These are phyloP conservation scores for Pseudogymnoascus sp. DNA, from an alignment of 2,329 filamentous ascomycete species.

Conservation along the genomic window DNA sequence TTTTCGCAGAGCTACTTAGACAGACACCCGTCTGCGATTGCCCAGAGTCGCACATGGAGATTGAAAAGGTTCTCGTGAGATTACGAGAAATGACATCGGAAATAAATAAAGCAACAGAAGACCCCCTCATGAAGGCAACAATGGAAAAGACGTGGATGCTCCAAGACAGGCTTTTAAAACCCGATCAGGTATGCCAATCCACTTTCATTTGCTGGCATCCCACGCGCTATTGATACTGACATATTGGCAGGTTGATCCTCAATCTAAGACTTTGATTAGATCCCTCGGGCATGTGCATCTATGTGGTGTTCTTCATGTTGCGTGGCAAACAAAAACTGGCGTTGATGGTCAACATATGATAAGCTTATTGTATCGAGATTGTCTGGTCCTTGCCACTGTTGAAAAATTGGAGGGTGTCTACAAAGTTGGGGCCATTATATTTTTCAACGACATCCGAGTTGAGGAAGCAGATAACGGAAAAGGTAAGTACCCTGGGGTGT, in stretches of 20 bases:
- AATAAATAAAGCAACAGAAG: slow-evolving; percentile 79
- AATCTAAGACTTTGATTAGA: slow-evolving; percentile 59
- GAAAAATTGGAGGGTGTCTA: slow-evolving; percentile 60
- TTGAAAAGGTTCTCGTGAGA: slow-evolving; percentile 63
- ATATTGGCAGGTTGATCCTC: slow-evolving; percentile 36
- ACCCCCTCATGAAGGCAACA: slow-evolving; percentile 57
- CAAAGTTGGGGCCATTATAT: slow-evolving; percentile 65
- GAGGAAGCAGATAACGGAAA: slow-evolving; percentile 68
- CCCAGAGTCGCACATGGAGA: slow-evolving; percentile 69
- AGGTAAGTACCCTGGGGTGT: slow-evolving; percentile 40
- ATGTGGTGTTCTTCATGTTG: slow-evolving; percentile 75
- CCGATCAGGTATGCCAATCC: slow-evolving; percentile 51
- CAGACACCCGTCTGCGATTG: slow-evolving; percentile 79
- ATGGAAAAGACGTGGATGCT: slow-evolving; percentile 79
- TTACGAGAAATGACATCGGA: slow-evolving; percentile 67
- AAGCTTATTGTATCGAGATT: slow-evolving; percentile 73
- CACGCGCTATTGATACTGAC: neutral
- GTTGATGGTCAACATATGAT: slow-evolving; percentile 76
- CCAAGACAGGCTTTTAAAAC: slow-evolving; percentile 71
- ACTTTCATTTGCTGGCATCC: neutral
- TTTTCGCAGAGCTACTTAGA: slow-evolving; percentile 77
- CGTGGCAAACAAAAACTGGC: slow-evolving; percentile 64
- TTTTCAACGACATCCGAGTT: slow-evolving; percentile 55
- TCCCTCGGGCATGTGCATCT: slow-evolving; percentile 72
- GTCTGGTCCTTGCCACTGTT: slow-evolving; percentile 66